Conservation (phyloP, 805 yeast species). For the Candida hungchunana region DNA sequence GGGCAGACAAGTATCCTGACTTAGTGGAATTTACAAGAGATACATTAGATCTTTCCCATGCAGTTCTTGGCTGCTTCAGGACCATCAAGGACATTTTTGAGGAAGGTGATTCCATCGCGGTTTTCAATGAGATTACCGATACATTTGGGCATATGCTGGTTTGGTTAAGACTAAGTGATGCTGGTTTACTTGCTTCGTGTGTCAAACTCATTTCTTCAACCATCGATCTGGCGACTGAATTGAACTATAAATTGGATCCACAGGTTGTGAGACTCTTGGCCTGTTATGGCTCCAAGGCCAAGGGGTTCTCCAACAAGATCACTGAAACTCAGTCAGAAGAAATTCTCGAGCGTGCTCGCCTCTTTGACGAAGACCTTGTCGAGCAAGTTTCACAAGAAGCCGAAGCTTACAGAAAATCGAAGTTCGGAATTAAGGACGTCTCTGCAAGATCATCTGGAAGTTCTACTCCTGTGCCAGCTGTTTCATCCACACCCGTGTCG, state of each 20-base stretch:
- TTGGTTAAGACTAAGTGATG: conserved; percentile 82
- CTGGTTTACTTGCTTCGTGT: conserved; percentile 67
- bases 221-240: conserved; percentile 57
- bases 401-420: conserved; percentile 33
- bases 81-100: conserved; percentile 33
- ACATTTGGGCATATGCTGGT: conserved; percentile 66
- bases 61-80: conserved; percentile 61
- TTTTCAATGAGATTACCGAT: conserved; percentile 53
- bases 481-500: conserved; percentile 3
- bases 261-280: conserved; percentile 53
- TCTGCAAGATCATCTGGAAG: conserved; percentile 1
- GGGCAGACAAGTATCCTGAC: conserved; percentile 66
- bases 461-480: conserved; percentile 1
- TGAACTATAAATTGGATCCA: conserved; percentile 47
- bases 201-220: conserved; percentile 64
- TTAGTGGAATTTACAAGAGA: conserved; percentile 84
- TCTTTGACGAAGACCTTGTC: conserved; percentile 50
- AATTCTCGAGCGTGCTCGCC: conserved; percentile 56
- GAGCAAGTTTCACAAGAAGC: conserved; percentile 44
- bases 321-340: conserved; percentile 61
- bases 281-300: conserved; percentile 61
- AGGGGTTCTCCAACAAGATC: conserved; percentile 64
- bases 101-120: conserved; percentile 23
- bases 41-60: conserved; percentile 71
- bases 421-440: conserved; percentile 3